These are phyloP conservation scores for Citrus mangshanensis DNA, from an alignment of 345 rosid species.

Conservation along the genomic window DNA sequence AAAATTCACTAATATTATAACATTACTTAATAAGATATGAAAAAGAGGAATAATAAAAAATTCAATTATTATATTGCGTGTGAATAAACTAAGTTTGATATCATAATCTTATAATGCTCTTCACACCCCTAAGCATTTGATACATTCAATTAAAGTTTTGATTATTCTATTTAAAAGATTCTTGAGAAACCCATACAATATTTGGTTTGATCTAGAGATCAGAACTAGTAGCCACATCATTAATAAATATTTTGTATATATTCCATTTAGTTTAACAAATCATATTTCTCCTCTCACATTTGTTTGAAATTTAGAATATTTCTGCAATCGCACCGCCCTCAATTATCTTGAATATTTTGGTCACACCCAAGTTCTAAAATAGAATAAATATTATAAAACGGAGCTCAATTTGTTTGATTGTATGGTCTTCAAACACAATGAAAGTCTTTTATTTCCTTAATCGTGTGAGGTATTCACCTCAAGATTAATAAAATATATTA, in stretches of 20 bases:
- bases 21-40: neutral
- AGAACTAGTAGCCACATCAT: neutral
- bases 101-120: too few relatives aligned
- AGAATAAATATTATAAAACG: neutral
- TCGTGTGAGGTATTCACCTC: too few relatives aligned
- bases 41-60: neutral
- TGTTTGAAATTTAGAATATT: neutral
- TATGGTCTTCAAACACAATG: too few relatives aligned
- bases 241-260: neutral
- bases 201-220: neutral
- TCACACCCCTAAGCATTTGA: neutral
- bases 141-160: neutral
- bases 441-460: too few relatives aligned
- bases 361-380: neutral
- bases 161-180: slow-evolving; percentile 4
- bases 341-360: neutral
- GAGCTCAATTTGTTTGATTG: neutral
- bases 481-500: too few relatives aligned
- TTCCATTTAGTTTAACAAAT: neutral
- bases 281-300: neutral
- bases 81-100: neutral
- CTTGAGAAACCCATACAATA: neutral
- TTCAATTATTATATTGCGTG: neutral
- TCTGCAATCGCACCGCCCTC: neutral
- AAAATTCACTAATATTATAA: neutral